phyloP scores from a whole-genome alignment of 371 early-diverging fungal species.

The Blyttiomyces sp. region DNA sequence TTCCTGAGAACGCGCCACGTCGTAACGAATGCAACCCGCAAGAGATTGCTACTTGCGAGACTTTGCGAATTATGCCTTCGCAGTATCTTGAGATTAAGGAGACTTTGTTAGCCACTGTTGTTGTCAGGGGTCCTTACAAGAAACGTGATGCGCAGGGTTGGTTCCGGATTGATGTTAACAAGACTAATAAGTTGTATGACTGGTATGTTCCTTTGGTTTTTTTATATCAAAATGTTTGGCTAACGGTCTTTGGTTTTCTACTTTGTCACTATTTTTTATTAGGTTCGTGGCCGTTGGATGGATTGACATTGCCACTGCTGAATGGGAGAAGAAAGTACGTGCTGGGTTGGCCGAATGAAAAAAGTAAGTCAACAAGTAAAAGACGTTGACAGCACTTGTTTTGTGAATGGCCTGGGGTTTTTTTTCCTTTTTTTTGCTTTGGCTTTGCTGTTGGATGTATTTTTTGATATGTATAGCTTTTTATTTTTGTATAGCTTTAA shows the following conservation, averaged over 20 bases:
- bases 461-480: no score
- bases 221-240: constrained; percentile 1
- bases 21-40: constrained; percentile 15
- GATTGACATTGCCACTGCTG: neutral
- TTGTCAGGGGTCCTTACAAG: constrained; percentile 28
- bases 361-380: no score
- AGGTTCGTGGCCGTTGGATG: neutral
- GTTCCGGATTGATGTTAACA: constrained; percentile 43
- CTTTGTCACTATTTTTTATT: neutral
- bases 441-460: no score
- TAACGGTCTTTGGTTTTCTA: neutral
- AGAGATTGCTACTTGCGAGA: constrained; percentile 33
- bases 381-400: no score
- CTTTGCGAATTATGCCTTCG: constrained; percentile 35
- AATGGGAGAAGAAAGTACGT: neutral
- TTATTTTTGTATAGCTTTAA: no score
- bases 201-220: constrained; percentile 27
- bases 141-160: constrained; percentile 35
- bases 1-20: neutral
- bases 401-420: no score
- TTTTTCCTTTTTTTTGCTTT: no score
- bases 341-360: neutral
- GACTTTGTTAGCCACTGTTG: constrained; percentile 34
- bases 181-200: constrained; percentile 29
- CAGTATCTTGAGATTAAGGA: constrained; percentile 40